A percentile compares a stretch with the other conserved stretches of the same genome.
Conservation (phyloP, 73 alveolate species). For the Effrenium voratum region DNA sequence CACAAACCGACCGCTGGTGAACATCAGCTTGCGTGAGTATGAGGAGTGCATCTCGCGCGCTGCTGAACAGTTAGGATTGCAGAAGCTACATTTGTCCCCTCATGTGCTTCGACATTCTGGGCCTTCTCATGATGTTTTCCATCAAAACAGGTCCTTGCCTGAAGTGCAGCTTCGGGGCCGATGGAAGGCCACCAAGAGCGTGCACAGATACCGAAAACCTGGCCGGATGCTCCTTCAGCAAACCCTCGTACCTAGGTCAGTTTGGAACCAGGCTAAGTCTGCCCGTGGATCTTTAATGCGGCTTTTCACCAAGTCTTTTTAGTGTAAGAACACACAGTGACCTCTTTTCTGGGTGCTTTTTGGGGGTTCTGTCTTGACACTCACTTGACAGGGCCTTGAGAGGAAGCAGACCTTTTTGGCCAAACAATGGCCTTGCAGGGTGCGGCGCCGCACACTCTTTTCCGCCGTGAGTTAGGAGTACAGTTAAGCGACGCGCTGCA, state of each 20-base stretch:
- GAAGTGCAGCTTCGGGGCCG: constrained; percentile 11
- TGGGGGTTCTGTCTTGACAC: no score
- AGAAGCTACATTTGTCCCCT: neutral
- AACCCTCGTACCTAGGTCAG: neutral
- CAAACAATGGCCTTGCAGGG: no score
- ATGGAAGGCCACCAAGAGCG: neutral
- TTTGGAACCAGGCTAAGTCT: neutral
- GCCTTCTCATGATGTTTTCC: neutral
- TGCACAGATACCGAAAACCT: neutral
- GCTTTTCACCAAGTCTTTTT: no score
- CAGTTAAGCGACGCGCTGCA: no score
- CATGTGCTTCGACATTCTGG: constrained; percentile 19
- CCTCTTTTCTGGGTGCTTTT: no score
- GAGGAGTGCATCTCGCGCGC: neutral
- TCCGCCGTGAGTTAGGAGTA: no score
- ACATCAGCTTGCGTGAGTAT: neutral
- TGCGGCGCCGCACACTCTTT: no score
- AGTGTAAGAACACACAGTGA: no score
- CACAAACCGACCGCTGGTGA: neutral
- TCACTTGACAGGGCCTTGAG: no score
- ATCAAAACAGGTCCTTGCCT: neutral
- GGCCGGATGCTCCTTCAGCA: constrained; percentile 31
- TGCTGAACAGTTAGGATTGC: neutral
- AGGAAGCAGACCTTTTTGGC: no score
- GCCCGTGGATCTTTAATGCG: no score